These are phyloP conservation scores for Fusarium anguioides DNA, from an alignment of 2,329 filamentous ascomycete species.

Conservation along the genomic window DNA sequence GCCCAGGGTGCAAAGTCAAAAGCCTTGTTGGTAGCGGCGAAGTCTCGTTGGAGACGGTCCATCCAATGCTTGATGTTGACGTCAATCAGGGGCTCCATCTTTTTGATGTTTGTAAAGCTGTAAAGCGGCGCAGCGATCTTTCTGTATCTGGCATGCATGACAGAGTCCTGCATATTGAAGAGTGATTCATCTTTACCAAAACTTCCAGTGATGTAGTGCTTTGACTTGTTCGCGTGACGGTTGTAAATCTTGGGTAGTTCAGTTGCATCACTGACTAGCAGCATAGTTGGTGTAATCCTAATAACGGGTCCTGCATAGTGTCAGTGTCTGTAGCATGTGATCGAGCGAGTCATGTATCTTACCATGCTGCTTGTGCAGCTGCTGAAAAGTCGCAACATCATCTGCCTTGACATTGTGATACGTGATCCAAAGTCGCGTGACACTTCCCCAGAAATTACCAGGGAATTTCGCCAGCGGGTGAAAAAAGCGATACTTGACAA, in stretches of 20 bases:
- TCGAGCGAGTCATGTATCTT: neutral
- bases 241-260: constrained; percentile 67
- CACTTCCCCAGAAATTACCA: constrained; percentile 32
- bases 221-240: constrained; percentile 65
- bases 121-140: constrained; percentile 67
- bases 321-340: neutral
- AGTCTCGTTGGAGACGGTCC: constrained; percentile 57
- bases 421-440: constrained; percentile 39
- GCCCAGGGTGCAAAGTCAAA: constrained; percentile 63
- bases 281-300: constrained; percentile 41
- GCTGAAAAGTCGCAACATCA: constrained; percentile 30
- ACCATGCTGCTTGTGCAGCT: constrained; percentile 33
- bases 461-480: constrained; percentile 35
- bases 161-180: constrained; percentile 67
- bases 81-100: constrained; percentile 68
- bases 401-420: constrained; percentile 37
- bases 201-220: constrained; percentile 68
- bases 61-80: constrained; percentile 62
- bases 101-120: constrained; percentile 66
- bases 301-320: constrained; percentile 30
- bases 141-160: constrained; percentile 61
- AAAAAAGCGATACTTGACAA: constrained; percentile 32
- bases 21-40: constrained; percentile 55
- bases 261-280: constrained; percentile 52
- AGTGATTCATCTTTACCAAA: constrained; percentile 66